Evolutionary conservation across 345 rosid genomes (phyloP).

Genomic region (Passiflora organensis): DNA sequence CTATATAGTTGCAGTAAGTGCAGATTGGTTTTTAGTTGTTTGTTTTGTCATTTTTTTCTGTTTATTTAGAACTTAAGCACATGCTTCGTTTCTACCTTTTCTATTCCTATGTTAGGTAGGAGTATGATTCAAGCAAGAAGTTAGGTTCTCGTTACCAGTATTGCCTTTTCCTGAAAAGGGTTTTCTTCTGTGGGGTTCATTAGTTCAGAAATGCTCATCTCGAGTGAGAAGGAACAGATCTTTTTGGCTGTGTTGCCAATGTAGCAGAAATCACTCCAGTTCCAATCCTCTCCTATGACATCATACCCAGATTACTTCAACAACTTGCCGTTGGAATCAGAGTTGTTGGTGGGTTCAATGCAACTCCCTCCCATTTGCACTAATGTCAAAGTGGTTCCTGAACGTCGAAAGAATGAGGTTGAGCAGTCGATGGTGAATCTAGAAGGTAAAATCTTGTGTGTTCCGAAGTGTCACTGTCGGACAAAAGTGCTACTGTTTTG

Average conservation of each 20-base stretch:
- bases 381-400: conserved; percentile 74
- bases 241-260: conserved; percentile 21
- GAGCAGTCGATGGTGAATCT: conserved; percentile 47
- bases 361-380: conserved; percentile 36
- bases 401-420: conserved; percentile 62
- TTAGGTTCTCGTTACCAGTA: neutral
- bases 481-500: too few relatives aligned
- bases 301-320: conserved; percentile 26
- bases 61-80: too few relatives aligned
- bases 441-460: conserved; percentile 40
- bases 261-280: conserved; percentile 15
- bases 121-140: conserved; percentile 9
- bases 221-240: conserved; percentile 38
- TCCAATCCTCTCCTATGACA: conserved; percentile 29
- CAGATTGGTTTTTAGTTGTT: neutral
- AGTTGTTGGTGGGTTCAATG: conserved; percentile 43
- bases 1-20: neutral
- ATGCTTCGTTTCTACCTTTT: neutral
- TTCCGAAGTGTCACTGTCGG: too few relatives aligned
- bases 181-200: conserved; percentile 14
- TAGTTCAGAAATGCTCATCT: conserved; percentile 15
- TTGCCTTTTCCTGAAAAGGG: conserved; percentile 16
- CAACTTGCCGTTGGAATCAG: conserved; percentile 29
- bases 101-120: neutral
- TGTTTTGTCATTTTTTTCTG: neutral